These are phyloP conservation scores for Pilaira anomala DNA, from an alignment of 192 early-diverging fungal species.

Conservation along the genomic window DNA sequence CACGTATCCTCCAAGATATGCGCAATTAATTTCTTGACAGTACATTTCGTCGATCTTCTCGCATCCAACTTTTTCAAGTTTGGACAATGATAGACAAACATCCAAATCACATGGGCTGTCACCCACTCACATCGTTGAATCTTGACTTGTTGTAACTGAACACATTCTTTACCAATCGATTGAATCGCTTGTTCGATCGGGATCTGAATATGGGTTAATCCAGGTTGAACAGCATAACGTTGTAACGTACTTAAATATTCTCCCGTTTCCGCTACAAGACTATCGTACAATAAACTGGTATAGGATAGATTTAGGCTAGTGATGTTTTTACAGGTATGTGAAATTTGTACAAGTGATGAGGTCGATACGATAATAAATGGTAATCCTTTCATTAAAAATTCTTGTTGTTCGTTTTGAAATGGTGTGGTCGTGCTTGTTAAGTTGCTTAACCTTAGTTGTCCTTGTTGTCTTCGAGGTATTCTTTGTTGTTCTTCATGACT, in stretches of 20 bases:
- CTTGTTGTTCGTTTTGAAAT: neutral
- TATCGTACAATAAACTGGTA: constrained; percentile 33
- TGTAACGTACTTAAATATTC: constrained; percentile 49
- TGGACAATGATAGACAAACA: constrained; percentile 30
- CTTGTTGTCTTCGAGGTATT: too few relatives aligned
- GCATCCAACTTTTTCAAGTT: constrained; percentile 38
- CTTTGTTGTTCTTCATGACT: too few relatives aligned
- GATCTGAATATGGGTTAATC: constrained; percentile 40
- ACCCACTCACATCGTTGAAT: constrained; percentile 49
- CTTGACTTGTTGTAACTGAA: constrained; percentile 27
- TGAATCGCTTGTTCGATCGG: constrained; percentile 34
- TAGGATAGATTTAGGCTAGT: constrained; percentile 38
- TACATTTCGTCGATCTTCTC: constrained; percentile 36
- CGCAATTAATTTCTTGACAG: constrained; percentile 19
- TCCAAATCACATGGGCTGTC: constrained; percentile 36
- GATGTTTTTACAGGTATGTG: constrained; percentile 37
- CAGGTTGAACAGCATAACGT: constrained; percentile 39
- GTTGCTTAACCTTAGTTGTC: neutral
- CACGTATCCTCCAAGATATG: constrained; percentile 22
- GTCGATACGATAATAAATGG: constrained; percentile 39
- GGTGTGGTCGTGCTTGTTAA: too few relatives aligned
- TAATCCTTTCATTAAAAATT: constrained; percentile 2
- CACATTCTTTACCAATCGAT: constrained; percentile 39
- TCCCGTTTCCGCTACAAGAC: constrained; percentile 43
- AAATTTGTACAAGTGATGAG: constrained; percentile 47